Evolutionary conservation across 306 rosid species (phyloP).

Genomic region (Lablab purpureus): DNA sequence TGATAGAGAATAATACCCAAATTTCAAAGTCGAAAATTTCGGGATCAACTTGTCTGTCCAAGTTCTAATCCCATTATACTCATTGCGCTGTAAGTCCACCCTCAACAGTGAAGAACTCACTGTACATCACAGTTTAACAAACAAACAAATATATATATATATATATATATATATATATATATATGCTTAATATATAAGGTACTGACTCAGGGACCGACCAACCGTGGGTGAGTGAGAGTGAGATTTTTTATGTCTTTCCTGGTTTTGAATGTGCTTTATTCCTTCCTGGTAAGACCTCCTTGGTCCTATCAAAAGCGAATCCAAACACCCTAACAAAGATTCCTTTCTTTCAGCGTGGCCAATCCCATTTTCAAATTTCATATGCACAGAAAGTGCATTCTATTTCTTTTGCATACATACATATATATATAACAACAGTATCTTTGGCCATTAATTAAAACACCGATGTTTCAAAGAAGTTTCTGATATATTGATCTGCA

Average conservation of each 20-base stretch:
- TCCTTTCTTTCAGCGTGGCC: slow-evolving; percentile 64
- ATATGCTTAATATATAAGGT: slow-evolving; percentile 1
- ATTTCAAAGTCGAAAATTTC: slow-evolving; percentile 53
- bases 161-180: neutral
- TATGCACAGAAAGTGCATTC: slow-evolving; percentile 20
- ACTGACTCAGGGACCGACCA: slow-evolving; percentile 25
- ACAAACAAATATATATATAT: neutral
- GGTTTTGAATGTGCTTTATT: slow-evolving; percentile 63
- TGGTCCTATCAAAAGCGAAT: slow-evolving; percentile 68
- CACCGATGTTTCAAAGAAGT: slow-evolving; percentile 41
- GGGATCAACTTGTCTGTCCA: slow-evolving; percentile 43
- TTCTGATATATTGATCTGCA: slow-evolving; percentile 37
- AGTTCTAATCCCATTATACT: slow-evolving; percentile 11
- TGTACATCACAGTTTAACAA: slow-evolving; percentile 6
- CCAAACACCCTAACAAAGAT: slow-evolving; percentile 56
- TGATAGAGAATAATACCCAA: slow-evolving; percentile 25
- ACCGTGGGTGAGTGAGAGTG: slow-evolving; percentile 38
- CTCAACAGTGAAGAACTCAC: slow-evolving; percentile 1
- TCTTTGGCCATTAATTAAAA: slow-evolving; percentile 24
- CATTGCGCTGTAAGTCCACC: slow-evolving; percentile 5
- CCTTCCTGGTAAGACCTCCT: slow-evolving; percentile 58
- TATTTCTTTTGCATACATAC: neutral
- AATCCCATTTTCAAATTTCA: slow-evolving; percentile 45
- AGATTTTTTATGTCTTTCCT: slow-evolving; percentile 28
- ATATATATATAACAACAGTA: neutral